These are phyloP conservation scores for Rhizopogon vulgaris DNA, from an alignment of 768 basidiomycete genomes.

Conservation along the genomic window DNA sequence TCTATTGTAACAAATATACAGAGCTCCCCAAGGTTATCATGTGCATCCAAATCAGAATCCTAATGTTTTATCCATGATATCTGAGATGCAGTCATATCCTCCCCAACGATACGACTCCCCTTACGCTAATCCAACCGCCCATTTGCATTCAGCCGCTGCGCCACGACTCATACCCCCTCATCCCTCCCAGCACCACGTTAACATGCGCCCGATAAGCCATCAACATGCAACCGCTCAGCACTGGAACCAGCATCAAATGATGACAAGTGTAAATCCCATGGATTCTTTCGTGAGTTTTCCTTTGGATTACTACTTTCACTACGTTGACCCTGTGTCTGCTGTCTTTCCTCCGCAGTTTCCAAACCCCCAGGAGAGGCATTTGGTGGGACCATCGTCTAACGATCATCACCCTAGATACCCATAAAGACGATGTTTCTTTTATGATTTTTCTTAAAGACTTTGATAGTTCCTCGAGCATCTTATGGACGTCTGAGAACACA, in stretches of 20 bases:
- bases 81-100: constrained; percentile 51
- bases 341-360: constrained; percentile 26
- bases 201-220: constrained; percentile 48
- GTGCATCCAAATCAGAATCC: constrained; percentile 35
- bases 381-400: constrained; percentile 43
- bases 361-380: constrained; percentile 39
- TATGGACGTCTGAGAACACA: constrained; percentile 41
- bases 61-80: constrained; percentile 49
- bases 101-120: constrained; percentile 47
- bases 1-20: constrained; percentile 18
- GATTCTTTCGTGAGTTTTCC: constrained; percentile 56
- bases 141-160: constrained; percentile 26
- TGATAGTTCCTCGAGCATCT: constrained; percentile 39
- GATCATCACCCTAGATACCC: constrained; percentile 47
- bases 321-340: constrained; percentile 9
- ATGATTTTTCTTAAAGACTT: constrained; percentile 31
- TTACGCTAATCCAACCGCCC: constrained; percentile 31
- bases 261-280: constrained; percentile 45
- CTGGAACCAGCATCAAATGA: constrained; percentile 45
- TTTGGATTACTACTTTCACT: background rate
- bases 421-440: constrained; percentile 31
- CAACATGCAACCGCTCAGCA: constrained; percentile 37
- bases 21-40: constrained; percentile 40
- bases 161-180: constrained; percentile 33
- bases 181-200: constrained; percentile 25